These are phyloP conservation scores for Rhizopus sp. DNA, from an alignment of 371 early-diverging fungal genomes.

Conservation along the genomic window DNA sequence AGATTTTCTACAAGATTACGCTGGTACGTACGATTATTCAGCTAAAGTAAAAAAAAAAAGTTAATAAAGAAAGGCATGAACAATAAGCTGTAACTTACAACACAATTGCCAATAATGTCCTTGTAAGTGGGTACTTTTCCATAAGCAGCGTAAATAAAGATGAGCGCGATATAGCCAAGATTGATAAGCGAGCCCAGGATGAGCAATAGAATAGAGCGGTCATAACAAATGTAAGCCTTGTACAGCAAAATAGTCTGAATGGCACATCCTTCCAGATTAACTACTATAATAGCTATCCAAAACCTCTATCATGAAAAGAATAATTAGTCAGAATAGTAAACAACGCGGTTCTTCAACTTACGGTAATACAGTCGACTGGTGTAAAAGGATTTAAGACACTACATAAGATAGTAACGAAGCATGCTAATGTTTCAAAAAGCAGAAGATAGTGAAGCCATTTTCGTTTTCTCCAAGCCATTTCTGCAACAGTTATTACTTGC, in stretches of 20 bases:
- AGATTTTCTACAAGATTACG: too few relatives aligned
- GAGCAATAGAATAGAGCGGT: constrained; percentile 33
- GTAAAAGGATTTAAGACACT: constrained; percentile 41
- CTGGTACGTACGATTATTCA: constrained; percentile 31
- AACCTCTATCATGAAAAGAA: constrained; percentile 31
- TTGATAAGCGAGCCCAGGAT: constrained; percentile 41
- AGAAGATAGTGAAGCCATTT: constrained; percentile 42
- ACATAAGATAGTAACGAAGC: constrained; percentile 33
- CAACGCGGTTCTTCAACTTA: constrained; percentile 12
- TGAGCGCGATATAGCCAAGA: constrained; percentile 43
- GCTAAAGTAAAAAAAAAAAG: constrained; percentile 15
- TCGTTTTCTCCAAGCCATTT: constrained; percentile 22
- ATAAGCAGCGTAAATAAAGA: constrained; percentile 31
- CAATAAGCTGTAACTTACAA: constrained; percentile 22
- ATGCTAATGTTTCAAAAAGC: constrained; percentile 27
- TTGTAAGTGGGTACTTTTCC: constrained; percentile 35
- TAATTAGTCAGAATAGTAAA: background rate
- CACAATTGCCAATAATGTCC: constrained; percentile 42
- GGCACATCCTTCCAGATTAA: constrained; percentile 44
- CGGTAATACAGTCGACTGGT: constrained; percentile 30
- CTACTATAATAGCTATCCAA: constrained; percentile 47
- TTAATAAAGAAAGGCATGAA: background rate
- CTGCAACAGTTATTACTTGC: constrained; percentile 33
- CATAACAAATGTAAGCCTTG: constrained; percentile 50
- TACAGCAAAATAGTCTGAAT: constrained; percentile 47